Conservation (phyloP, 495 filamentous ascomycete genomes). For the Peziza echinospora region DNA sequence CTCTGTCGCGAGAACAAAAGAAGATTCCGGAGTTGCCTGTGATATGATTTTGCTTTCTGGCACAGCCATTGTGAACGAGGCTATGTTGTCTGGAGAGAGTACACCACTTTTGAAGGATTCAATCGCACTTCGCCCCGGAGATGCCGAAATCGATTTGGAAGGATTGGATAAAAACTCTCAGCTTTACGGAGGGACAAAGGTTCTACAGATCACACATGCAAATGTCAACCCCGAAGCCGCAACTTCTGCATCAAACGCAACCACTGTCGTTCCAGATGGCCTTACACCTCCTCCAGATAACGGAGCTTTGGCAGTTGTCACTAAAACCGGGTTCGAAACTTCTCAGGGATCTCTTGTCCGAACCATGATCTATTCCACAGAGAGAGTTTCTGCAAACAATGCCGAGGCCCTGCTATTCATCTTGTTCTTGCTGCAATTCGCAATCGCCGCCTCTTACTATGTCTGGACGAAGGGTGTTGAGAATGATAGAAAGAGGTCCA, state of each 20-base stretch:
- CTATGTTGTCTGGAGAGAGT: conserved; percentile 96
- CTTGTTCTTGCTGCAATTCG: conserved; percentile 86
- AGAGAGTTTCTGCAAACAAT: conserved; percentile 95
- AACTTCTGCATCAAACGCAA: conserved; percentile 32
- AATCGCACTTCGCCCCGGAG: conserved; percentile 66
- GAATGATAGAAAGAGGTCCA: conserved; percentile 85
- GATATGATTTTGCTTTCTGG: conserved; percentile 92
- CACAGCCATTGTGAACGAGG: conserved; percentile 94
- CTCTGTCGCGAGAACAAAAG: conserved; percentile 84
- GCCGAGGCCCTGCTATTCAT: conserved; percentile 88
- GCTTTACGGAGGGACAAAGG: conserved; percentile 91
- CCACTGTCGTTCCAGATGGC: conserved; percentile 39
- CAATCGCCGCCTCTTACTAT: conserved; percentile 97
- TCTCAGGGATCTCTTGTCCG: conserved; percentile 93
- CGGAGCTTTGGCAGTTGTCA: conserved; percentile 79
- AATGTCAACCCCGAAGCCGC: conserved; percentile 50
- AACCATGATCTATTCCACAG: conserved; percentile 99
- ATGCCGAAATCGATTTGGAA: conserved; percentile 71
- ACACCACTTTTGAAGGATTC: conserved; percentile 94
- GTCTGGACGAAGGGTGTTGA: conserved; percentile 92
- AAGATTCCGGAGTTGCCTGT: conserved; percentile 89
- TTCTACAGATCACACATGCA: conserved; percentile 78
- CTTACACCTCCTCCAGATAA: conserved; percentile 53
- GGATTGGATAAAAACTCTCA: conserved; percentile 91
- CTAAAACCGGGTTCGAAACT: conserved; percentile 96